Conservation (phyloP, 495 filamentous ascomycete genomes). For the Melanomma pulvis-pyrius region DNA sequence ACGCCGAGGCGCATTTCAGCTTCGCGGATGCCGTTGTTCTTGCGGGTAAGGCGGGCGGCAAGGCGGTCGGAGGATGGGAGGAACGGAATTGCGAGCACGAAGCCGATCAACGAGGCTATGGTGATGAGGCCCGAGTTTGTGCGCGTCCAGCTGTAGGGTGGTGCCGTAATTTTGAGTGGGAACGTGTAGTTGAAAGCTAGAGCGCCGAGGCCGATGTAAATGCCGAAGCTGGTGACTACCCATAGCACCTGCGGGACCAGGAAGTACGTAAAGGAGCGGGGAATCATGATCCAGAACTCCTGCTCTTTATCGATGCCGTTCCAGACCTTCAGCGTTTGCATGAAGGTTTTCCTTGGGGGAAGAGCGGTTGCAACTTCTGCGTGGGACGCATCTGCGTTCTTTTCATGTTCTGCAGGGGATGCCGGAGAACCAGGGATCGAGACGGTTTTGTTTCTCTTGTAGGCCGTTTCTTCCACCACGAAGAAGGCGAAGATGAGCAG, state of each 20-base stretch:
- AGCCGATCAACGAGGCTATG: constrained; percentile 56
- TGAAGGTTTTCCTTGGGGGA: constrained; percentile 29
- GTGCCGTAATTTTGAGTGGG: constrained; percentile 56
- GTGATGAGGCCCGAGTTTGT: constrained; percentile 61
- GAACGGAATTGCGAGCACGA: constrained; percentile 59
- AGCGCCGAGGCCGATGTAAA: constrained; percentile 61
- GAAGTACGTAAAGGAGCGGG: constrained; percentile 58
- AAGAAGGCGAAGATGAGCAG: constrained; percentile 62
- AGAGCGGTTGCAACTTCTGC: constrained; percentile 33
- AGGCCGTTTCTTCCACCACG: constrained; percentile 64
- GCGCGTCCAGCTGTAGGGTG: constrained; percentile 60
- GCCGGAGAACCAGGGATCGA: constrained; percentile 8
- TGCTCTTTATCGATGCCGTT: constrained; percentile 49
- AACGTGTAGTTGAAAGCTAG: constrained; percentile 64
- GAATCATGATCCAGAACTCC: constrained; percentile 53
- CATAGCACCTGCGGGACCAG: constrained; percentile 60
- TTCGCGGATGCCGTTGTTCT: constrained; percentile 60
- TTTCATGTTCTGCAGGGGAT: constrained; percentile 31
- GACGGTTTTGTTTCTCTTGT: constrained; percentile 48
- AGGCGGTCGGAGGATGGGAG: constrained; percentile 59
- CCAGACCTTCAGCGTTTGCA: constrained; percentile 41
- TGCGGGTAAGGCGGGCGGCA: constrained; percentile 57
- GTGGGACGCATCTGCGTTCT: constrained; percentile 25
- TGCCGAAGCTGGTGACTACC: constrained; percentile 56
- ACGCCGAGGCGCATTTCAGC: constrained; percentile 65